Conservation (phyloP, 2,329 filamentous ascomycete species). For the Mollisia scopiformis region DNA sequence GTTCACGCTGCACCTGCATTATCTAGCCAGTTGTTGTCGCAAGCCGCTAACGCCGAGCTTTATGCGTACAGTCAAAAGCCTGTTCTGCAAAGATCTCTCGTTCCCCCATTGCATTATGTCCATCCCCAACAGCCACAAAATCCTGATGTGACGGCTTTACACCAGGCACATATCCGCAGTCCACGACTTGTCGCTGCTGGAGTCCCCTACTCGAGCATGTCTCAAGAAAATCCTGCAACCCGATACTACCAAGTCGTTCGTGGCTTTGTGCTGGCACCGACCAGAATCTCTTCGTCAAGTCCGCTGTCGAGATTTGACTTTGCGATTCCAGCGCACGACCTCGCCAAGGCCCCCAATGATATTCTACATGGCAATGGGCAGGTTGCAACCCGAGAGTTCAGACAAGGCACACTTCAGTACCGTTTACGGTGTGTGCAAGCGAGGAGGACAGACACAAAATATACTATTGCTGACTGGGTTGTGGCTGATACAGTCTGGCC, state of each 20-base stretch:
- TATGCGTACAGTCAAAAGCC: conserved; percentile 15
- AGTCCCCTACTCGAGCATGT: conserved; percentile 25
- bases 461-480: conserved; percentile 57
- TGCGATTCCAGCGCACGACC: conserved; percentile 23
- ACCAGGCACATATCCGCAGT: conserved; percentile 60
- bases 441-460: conserved; percentile 34
- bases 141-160: conserved; percentile 52
- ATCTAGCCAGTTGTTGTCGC: not conserved
- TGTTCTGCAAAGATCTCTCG: conserved; percentile 29
- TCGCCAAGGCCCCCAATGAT: conserved; percentile 31
- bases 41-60: not conserved
- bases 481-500: conserved; percentile 72
- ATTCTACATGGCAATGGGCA: conserved; percentile 18
- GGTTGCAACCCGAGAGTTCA: conserved; percentile 39
- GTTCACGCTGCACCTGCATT: not conserved
- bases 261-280: conserved; percentile 52
- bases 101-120: conserved; percentile 40
- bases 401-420: conserved; percentile 60
- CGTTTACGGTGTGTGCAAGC: conserved; percentile 67
- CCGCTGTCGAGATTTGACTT: conserved; percentile 42
- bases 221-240: conserved; percentile 25
- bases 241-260: conserved; percentile 59
- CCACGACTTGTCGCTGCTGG: conserved; percentile 43
- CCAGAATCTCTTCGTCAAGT: conserved; percentile 28
- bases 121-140: conserved; percentile 45